Percentiles rank a stretch among this genome's conserved stretches.
phyloP scores from a whole-genome alignment of 768 basidiomycete genomes.

The Russula earlei region DNA sequence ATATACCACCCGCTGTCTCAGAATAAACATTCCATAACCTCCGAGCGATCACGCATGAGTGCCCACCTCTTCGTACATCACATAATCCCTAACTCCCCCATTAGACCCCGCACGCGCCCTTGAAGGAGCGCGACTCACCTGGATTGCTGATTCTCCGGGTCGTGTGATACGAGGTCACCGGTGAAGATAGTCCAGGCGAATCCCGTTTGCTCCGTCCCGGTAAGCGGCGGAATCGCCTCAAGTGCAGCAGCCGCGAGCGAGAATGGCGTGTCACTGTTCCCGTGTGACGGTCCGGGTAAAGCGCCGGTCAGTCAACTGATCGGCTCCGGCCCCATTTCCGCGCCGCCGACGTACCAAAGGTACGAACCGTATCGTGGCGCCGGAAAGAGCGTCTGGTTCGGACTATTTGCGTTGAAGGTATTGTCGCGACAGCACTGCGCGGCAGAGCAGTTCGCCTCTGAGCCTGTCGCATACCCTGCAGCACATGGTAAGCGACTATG shows the following conservation, averaged over 20 bases:
- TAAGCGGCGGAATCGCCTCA: constrained; percentile 55
- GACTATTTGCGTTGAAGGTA: constrained; percentile 40
- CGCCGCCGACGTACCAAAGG: constrained; percentile 35
- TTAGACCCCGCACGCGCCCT: background rate
- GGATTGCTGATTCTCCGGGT: constrained; percentile 52
- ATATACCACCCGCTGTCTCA: constrained; percentile 46
- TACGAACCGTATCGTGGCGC: constrained; percentile 65
- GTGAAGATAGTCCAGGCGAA: constrained; percentile 63
- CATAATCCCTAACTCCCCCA: constrained; percentile 38
- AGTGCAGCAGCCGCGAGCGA: constrained; percentile 51
- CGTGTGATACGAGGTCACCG: constrained; percentile 68
- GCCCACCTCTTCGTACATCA: constrained; percentile 52
- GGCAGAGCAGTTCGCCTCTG: constrained; percentile 64
- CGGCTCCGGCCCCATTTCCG: background rate
- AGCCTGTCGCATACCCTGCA: constrained; percentile 55
- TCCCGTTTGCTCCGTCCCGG: constrained; percentile 49
- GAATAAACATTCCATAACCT: constrained; percentile 1
- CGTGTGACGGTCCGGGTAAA: background rate
- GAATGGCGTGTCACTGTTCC: constrained; percentile 47
- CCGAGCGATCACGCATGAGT: background rate
- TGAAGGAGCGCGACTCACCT: constrained; percentile 32
- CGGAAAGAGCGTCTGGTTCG: constrained; percentile 40
- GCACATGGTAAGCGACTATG: background rate
- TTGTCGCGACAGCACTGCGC: constrained; percentile 57
- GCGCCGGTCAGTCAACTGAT: background rate